Evolutionary conservation across 2,329 filamentous ascomycete genomes (phyloP).

Genomic region (Pochonia chlamydosporia): DNA sequence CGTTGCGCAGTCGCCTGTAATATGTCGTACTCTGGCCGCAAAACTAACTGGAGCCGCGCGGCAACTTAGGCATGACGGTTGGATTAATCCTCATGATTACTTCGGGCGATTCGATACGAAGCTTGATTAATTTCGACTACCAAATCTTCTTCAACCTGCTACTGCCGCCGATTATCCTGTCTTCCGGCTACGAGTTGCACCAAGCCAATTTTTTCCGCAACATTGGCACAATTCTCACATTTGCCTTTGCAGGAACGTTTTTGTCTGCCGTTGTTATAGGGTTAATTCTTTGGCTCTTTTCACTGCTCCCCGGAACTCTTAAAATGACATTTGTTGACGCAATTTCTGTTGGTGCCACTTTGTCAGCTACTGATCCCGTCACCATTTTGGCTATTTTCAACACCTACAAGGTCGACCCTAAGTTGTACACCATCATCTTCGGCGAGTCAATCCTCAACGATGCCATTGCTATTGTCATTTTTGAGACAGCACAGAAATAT

Average conservation of each 20-base stretch:
- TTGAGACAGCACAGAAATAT: conserved; percentile 94
- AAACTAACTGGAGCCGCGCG: neutral
- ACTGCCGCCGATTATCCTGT: conserved; percentile 95
- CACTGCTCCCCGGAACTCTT: conserved; percentile 75
- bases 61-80: conserved; percentile 76
- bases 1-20: neutral
- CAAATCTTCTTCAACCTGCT: conserved; percentile 99
- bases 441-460: conserved; percentile 98
- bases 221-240: conserved; percentile 93
- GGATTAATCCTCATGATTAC: conserved; percentile 81
- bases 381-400: conserved; percentile 99
- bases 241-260: conserved; percentile 95
- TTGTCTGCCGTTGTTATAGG: conserved; percentile 95
- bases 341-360: conserved; percentile 90
- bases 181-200: conserved; percentile 94
- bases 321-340: conserved; percentile 90
- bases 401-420: conserved; percentile 97
- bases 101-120: conserved; percentile 76
- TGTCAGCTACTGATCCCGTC: conserved; percentile 94
- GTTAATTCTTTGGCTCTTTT: conserved; percentile 82
- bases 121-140: conserved; percentile 93
- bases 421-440: conserved; percentile 97
- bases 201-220: conserved; percentile 99
- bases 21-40: neutral
- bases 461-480: conserved; percentile 96